These are phyloP conservation scores for Amoebophrya sp. DNA, from an alignment of 169 alveolate species.

Conservation along the genomic window DNA sequence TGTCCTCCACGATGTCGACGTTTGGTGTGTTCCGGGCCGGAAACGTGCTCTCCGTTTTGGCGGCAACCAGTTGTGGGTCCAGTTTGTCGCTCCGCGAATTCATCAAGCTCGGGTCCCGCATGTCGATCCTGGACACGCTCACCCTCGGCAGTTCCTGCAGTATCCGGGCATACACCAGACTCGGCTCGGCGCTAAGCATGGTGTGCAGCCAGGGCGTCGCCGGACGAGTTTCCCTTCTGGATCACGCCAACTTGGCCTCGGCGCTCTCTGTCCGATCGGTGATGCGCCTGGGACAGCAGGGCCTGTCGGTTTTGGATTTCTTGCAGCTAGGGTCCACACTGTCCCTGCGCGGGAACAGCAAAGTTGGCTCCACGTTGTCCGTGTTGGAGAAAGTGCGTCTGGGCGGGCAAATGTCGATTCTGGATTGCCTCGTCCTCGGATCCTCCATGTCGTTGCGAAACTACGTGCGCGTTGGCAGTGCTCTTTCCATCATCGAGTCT, in stretches of 20 bases:
- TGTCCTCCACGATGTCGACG: not conserved
- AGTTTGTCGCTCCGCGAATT: not conserved
- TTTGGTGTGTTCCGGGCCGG: not conserved
- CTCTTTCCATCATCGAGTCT: not conserved
- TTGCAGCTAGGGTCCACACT: not conserved
- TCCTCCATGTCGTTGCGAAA: not conserved
- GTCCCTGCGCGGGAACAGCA: not conserved
- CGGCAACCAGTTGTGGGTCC: not conserved
- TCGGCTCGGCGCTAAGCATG: not conserved
- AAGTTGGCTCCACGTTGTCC: not conserved
- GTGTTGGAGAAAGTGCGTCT: not conserved
- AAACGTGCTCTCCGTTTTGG: not conserved
- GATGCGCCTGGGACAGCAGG: not conserved
- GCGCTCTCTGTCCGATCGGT: not conserved
- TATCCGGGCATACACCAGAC: not conserved
- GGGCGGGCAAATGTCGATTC: not conserved
- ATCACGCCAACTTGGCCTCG: not conserved
- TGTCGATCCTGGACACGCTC: conserved; percentile 11
- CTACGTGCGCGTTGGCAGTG: conserved; percentile 23
- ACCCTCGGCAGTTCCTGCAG: not conserved
- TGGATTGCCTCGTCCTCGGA: not conserved
- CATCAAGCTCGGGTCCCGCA: not conserved
- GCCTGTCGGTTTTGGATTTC: not conserved
- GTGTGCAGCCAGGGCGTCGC: not conserved
- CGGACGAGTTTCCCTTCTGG: not conserved